Base-by-base conservation (phyloP, 305 asterid genomes). In the Solanum hybrid region DNA sequence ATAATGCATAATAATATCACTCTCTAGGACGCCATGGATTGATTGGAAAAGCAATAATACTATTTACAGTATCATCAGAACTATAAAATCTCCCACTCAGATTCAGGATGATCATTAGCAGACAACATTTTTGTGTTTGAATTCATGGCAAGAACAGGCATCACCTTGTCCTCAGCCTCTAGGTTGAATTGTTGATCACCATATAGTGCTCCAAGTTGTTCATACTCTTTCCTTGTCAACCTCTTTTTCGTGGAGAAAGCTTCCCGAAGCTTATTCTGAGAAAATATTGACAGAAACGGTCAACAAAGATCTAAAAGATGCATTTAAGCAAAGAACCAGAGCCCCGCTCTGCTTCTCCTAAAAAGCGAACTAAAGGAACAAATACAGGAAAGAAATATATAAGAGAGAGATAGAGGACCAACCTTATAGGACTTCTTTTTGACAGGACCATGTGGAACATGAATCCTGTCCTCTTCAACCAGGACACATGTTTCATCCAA, bases 31-130 rank as follows among this genome's bases (percentile, higher is more conserved):
- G 31, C 85, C 81, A 72, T 42, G 89, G 36, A 76, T 22, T 77
- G 36, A 88, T 75, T 64, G 73, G 89, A 22, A 38, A 26, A 42
- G 80, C 38, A 38, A 86, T 91, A 79, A 85, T 29, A 22, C 56
- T 27, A 88, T 40, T 80, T 86, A 66, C 89, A 84, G 84, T 85
- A 29, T 71, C 46, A 46, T 78, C 37, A 85, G 26, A 80, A 76
- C 92, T 92, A 96, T n/a, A 96, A 92, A 88, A 96, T 93, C 93
- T 95, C 99, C 99, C 98, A 96, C 38, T 94, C 98, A 32, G 97
- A 93, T 87, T 96, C 99, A 71, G 91, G 86, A 73, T 89, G 90
- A 80, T 69, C 92, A 38, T 42, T 90, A 90, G 42, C 87, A 64
- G 91, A 71, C 71, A 75, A 80, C 36, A 71, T 87, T 87, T 73